These are phyloP conservation scores for Chrysanthemum lavandulifolium DNA, from an alignment of 129 eudicot genomes.

Conservation along the genomic window DNA sequence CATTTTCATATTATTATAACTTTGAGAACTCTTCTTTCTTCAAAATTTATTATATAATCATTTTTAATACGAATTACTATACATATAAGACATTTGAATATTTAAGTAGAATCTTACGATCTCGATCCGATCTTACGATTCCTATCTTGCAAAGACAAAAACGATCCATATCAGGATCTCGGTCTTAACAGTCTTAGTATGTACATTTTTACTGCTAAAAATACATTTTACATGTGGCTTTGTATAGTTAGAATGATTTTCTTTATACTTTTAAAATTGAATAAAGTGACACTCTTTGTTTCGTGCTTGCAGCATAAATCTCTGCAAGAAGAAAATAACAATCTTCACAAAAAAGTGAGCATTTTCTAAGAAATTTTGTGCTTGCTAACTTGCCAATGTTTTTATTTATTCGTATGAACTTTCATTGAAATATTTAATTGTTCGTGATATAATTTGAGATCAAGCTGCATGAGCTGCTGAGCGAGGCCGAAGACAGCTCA, in stretches of 20 bases:
- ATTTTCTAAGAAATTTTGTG: conserved; percentile 3
- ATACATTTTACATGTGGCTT: neutral
- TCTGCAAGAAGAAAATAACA: conserved; percentile 38
- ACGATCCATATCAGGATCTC: too few species aligned
- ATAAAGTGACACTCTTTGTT: neutral
- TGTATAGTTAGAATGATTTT: conserved; percentile 7
- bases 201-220: conserved; percentile 1
- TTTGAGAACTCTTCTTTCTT: too few species aligned
- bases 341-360: conserved; percentile 39
- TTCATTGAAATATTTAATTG: neutral
- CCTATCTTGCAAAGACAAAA: too few species aligned
- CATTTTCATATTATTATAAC: too few species aligned
- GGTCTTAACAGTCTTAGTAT: too few species aligned
- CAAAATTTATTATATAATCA: too few species aligned
- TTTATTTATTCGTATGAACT: neutral
- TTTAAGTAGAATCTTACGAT: too few species aligned
- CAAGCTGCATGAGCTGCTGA: conserved; percentile 30
- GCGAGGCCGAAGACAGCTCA: conserved; percentile 34
- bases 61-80: too few species aligned
- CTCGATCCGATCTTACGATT: too few species aligned
- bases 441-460: conserved; percentile 9
- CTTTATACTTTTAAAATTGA: neutral
- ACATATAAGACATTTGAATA: too few species aligned
- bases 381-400: too few species aligned
- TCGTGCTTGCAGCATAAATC: conserved; percentile 34